Conservation (phyloP, 306 rosid genomes). For the Castanopsis chinensis region DNA sequence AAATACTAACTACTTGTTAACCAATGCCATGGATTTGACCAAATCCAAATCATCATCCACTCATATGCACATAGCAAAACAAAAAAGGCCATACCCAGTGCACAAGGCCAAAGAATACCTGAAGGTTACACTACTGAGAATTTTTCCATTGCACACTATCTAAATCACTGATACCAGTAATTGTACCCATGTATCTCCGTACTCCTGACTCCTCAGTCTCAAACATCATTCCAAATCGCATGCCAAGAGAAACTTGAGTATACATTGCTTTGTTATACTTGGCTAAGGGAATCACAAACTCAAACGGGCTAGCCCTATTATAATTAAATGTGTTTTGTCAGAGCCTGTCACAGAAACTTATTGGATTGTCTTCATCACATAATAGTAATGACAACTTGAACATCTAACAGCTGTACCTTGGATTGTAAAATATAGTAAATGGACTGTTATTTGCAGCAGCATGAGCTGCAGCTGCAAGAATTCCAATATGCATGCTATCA, state of each 20-base stretch:
- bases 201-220: conserved; percentile 99
- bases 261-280: conserved; percentile 90
- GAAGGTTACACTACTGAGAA: conserved; percentile 99
- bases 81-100: too few species aligned
- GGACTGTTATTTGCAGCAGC: conserved; percentile 96
- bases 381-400: conserved; percentile 15
- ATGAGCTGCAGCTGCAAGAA: conserved; percentile 99
- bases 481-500: conserved; percentile 98
- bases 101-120: conserved; percentile 45
- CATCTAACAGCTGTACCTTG: conserved; percentile 55
- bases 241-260: conserved; percentile 91
- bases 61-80: too few species aligned
- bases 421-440: conserved; percentile 91
- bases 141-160: conserved; percentile 84
- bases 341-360: conserved; percentile 24
- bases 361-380: conserved; percentile 2
- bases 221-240: conserved; percentile 98
- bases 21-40: background rate
- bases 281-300: conserved; percentile 92
- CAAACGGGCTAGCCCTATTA: conserved; percentile 94
- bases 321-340: conserved; percentile 29
- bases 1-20: background rate
- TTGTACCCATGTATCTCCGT: conserved; percentile 93
- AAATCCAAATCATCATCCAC: background rate
- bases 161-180: conserved; percentile 87